Percentiles rank a stretch among this genome's conserved stretches.
These are phyloP conservation scores for Coleophoma crateriformis DNA, from an alignment of 2,329 filamentous ascomycete genomes.

Conservation along the genomic window DNA sequence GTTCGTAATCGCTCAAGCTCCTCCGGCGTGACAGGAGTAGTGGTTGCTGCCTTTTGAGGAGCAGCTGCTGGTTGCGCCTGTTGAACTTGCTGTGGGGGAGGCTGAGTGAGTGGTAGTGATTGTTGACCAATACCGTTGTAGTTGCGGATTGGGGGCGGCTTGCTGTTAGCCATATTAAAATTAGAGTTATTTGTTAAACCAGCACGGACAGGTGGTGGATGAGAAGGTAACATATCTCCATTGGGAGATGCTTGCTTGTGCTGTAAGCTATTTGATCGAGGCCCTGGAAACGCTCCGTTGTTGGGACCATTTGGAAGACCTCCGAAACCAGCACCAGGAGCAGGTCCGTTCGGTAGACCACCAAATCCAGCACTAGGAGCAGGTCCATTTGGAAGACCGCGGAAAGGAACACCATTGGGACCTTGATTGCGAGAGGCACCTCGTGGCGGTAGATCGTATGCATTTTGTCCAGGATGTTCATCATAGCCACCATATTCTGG, in stretches of 20 bases:
- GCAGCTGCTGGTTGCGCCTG: conserved; percentile 7
- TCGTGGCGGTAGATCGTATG: conserved; percentile 18
- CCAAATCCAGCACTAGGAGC: conserved; percentile 6
- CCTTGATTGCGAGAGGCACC: conserved; percentile 14
- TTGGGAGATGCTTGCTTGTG: conserved; percentile 6
- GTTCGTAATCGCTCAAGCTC: conserved; percentile 72
- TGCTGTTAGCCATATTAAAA: conserved; percentile 44
- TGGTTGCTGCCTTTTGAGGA: conserved; percentile 1
- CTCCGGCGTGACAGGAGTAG: conserved; percentile 57
- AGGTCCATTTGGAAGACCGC: conserved; percentile 12
- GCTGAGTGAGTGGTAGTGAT: neutral
- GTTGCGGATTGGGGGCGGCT: conserved; percentile 45
- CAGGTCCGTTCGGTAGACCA: conserved; percentile 13
- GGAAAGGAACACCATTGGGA: neutral
- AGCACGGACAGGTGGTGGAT: conserved; percentile 57
- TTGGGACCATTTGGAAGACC: conserved; percentile 8
- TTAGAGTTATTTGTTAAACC: conserved; percentile 56
- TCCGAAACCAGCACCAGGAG: conserved; percentile 7
- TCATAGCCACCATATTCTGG: conserved; percentile 8
- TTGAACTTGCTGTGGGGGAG: neutral
- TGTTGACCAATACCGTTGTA: conserved; percentile 19
- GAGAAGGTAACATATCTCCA: conserved; percentile 44
- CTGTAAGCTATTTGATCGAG: conserved; percentile 17
- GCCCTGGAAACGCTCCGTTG: conserved; percentile 3
- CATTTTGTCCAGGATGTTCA: conserved; percentile 14